Evolutionary conservation across 805 yeast genomes (phyloP).

Genomic region (Metschnikowia lunata): DNA sequence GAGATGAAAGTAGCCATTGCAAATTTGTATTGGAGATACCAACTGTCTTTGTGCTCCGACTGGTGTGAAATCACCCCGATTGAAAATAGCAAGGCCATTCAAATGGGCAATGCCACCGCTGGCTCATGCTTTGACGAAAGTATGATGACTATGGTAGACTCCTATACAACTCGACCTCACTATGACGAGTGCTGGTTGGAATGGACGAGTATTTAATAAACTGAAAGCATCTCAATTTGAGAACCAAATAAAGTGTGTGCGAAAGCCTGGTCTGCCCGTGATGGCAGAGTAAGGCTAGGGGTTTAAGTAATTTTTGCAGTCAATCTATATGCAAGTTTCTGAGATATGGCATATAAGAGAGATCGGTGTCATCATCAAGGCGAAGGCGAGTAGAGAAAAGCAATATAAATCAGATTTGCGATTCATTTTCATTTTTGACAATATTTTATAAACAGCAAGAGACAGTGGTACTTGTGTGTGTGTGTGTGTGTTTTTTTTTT

Average conservation of each 20-base stretch:
- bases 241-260: no score
- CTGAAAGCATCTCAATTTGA: neutral
- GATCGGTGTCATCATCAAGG: neutral
- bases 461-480: no score
- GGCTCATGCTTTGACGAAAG: constrained; percentile 34
- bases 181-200: constrained; percentile 51
- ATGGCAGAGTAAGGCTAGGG: no score
- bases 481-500: no score
- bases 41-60: constrained; percentile 34
- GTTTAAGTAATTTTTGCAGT: neutral
- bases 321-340: constrained; percentile 2
- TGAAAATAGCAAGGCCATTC: constrained; percentile 10
- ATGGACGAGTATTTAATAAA: constrained; percentile 20
- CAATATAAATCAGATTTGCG: no score
- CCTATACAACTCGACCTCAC: constrained; percentile 50
- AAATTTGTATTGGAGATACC: constrained; percentile 48
- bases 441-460: no score
- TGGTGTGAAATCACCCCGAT: constrained; percentile 39
- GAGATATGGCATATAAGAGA: neutral
- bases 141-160: constrained; percentile 53
- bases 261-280: no score
- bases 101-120: constrained; percentile 15
- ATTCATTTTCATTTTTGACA: no score
- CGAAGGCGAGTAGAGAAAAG: no score
- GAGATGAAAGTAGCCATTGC: constrained; percentile 60